A percentile compares a stretch with the other conserved stretches of the same genome.
Conservation (phyloP, 768 basidiomycete species). For the Trametes cinnabarina region DNA sequence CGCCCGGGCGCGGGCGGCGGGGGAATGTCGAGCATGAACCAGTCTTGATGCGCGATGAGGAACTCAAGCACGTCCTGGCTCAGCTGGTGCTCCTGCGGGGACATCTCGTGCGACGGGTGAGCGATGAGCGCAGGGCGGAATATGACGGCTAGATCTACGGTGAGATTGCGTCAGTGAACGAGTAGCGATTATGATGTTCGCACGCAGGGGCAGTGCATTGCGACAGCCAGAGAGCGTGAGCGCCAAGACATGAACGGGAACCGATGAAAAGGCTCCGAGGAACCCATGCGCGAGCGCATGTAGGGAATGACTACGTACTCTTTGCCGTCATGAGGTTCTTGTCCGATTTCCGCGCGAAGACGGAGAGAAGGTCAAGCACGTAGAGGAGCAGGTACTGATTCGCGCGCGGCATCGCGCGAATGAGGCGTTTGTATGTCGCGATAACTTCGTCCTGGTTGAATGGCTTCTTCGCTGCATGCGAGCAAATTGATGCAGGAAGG, state of each 20-base stretch:
- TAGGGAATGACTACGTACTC: constrained; percentile 52
- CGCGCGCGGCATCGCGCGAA: constrained; percentile 77
- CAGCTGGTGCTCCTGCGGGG: constrained; percentile 79
- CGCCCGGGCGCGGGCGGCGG: constrained; percentile 49
- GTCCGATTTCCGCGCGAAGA: constrained; percentile 88
- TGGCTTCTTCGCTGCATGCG: constrained; percentile 56
- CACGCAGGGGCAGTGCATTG: no score
- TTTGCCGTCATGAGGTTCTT: constrained; percentile 95
- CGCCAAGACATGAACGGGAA: background rate
- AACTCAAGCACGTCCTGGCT: constrained; percentile 93
- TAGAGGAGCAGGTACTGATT: constrained; percentile 98
- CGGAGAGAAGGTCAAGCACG: constrained; percentile 91
- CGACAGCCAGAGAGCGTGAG: no score
- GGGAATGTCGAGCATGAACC: constrained; percentile 88
- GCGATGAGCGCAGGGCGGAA: constrained; percentile 95
- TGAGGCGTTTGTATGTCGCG: constrained; percentile 78
- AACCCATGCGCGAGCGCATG: background rate
- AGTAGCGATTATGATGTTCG: background rate
- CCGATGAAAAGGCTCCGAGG: background rate
- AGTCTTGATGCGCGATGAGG: constrained; percentile 93
- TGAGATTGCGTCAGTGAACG: background rate
- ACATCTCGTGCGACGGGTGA: constrained; percentile 83
- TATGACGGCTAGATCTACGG: constrained; percentile 88
- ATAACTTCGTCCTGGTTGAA: constrained; percentile 72
- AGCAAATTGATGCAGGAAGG: no score